A percentile compares a stretch with the other conserved stretches of the same genome.
phyloP scores from a whole-genome alignment of 2,329 filamentous ascomycete genomes.

The Colletotrichum truncatum region DNA sequence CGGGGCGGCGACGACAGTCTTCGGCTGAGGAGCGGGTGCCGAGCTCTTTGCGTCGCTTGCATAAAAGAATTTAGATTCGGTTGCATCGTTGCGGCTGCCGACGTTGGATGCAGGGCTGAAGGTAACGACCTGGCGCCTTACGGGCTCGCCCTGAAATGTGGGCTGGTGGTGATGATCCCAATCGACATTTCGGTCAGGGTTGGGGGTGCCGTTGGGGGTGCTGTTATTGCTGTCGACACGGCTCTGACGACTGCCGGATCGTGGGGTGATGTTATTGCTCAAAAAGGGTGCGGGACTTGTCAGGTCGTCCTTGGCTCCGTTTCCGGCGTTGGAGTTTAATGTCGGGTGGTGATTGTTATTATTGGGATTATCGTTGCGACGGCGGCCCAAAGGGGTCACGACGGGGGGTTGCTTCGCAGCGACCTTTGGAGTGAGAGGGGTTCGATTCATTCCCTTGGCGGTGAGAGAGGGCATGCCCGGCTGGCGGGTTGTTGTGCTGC shows the following conservation, averaged over 20 bases:
- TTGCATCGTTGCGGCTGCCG: conserved; percentile 36
- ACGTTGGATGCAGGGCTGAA: conserved; percentile 51
- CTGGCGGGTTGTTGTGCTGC: conserved; percentile 59
- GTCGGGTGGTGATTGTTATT: conserved; percentile 30
- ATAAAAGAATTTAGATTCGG: conserved; percentile 86
- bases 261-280: conserved; percentile 74
- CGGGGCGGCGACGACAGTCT: conserved; percentile 42
- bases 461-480: conserved; percentile 76
- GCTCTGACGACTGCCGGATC: conserved; percentile 77
- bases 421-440: conserved; percentile 65
- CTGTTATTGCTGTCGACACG: conserved; percentile 74
- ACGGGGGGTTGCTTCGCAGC: conserved; percentile 51
- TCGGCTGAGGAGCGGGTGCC: conserved; percentile 18
- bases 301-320: conserved; percentile 55
- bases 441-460: conserved; percentile 61
- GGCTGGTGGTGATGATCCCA: conserved; percentile 55
- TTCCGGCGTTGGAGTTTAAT: conserved; percentile 37
- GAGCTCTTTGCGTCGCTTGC: conserved; percentile 75
- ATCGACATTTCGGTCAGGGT: conserved; percentile 50
- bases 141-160: conserved; percentile 36
- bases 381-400: conserved; percentile 50
- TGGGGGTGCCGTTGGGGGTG: conserved; percentile 72
- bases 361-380: conserved; percentile 33
- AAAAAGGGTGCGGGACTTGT: conserved; percentile 64
- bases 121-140: conserved; percentile 43